phyloP scores from a whole-genome alignment of 2,329 filamentous ascomycete species.

The Tolypocladium ophioglossoides region DNA sequence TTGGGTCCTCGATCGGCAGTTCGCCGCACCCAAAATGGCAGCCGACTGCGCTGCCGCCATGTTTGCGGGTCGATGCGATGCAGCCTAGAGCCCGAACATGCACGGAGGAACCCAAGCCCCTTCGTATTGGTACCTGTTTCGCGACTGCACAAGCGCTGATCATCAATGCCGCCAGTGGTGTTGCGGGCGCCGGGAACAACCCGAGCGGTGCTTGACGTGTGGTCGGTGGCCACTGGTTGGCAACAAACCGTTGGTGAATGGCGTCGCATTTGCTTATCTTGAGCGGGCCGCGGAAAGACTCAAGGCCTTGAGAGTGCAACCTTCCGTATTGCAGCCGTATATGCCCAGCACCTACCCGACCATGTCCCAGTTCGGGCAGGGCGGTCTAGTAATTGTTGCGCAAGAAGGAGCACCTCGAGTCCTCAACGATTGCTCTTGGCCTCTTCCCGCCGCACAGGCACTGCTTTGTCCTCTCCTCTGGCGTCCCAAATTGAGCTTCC shows the following conservation, averaged over 20 bases:
- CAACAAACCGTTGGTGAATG: neutral
- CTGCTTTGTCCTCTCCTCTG: too few species aligned
- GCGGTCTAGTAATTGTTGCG: neutral
- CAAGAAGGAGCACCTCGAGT: neutral
- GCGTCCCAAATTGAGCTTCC: too few species aligned
- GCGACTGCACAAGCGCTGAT: too few species aligned
- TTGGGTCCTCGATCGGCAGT: neutral
- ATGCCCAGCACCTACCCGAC: neutral
- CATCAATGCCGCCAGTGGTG: too few species aligned
- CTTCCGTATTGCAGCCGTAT: neutral
- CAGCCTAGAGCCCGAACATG: neutral
- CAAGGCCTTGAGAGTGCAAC: neutral
- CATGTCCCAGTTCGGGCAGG: neutral
- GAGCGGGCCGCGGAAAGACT: neutral
- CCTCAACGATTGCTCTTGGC: too few species aligned
- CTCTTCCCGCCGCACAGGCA: too few species aligned
- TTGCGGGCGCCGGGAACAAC: too few species aligned
- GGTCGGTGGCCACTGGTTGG: too few species aligned
- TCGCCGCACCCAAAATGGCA: neutral
- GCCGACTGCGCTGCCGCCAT: neutral
- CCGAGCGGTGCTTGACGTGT: neutral
- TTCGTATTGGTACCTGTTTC: too few species aligned
- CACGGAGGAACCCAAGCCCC: neutral
- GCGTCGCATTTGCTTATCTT: neutral
- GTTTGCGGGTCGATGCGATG: neutral